Percentiles rank a stretch among this genome's conserved stretches.
phyloP scores from a whole-genome alignment of 2,329 filamentous ascomycete species.

The Sporothrix brasiliensis region DNA sequence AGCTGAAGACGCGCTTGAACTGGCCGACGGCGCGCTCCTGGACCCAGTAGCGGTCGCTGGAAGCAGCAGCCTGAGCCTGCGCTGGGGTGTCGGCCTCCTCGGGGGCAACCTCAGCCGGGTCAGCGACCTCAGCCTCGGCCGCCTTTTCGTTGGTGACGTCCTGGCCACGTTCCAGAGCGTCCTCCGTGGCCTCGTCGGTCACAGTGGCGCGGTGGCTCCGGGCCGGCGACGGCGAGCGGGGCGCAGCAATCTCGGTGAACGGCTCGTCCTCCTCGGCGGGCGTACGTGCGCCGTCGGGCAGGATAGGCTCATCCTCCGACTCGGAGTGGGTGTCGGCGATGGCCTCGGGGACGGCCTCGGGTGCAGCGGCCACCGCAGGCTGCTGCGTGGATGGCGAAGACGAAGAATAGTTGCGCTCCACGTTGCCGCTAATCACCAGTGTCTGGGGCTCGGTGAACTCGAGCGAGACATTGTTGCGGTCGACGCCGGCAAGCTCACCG shows the following conservation, averaged over 20 bases:
- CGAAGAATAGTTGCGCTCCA: constrained; percentile 65
- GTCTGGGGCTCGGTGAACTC: constrained; percentile 79
- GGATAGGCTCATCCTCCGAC: constrained; percentile 37
- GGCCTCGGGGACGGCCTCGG: constrained; percentile 21
- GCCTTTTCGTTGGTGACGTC: constrained; percentile 42
- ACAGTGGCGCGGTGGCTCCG: constrained; percentile 62
- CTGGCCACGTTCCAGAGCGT: constrained; percentile 38
- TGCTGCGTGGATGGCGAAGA: constrained; percentile 41
- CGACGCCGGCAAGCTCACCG: constrained; percentile 76
- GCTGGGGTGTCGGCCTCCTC: constrained; percentile 27
- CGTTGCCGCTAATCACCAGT: constrained; percentile 68
- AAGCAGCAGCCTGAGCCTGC: constrained; percentile 26
- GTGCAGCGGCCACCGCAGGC: constrained; percentile 12
- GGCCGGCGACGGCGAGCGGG: constrained; percentile 39
- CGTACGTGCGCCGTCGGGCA: constrained; percentile 21
- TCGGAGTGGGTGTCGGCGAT: constrained; percentile 27
- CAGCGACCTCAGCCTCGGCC: constrained; percentile 34
- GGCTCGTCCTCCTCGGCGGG: constrained; percentile 43
- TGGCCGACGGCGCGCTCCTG: constrained; percentile 67
- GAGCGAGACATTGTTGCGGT: constrained; percentile 72
- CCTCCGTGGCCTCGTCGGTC: constrained; percentile 58
- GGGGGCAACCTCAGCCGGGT: constrained; percentile 37
- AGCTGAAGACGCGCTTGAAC: constrained; percentile 70
- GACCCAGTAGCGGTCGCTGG: constrained; percentile 62
- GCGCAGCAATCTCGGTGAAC: constrained; percentile 45